phyloP scores from a whole-genome alignment of 2,329 filamentous ascomycete genomes.

The Calonectria hawksworthii region DNA sequence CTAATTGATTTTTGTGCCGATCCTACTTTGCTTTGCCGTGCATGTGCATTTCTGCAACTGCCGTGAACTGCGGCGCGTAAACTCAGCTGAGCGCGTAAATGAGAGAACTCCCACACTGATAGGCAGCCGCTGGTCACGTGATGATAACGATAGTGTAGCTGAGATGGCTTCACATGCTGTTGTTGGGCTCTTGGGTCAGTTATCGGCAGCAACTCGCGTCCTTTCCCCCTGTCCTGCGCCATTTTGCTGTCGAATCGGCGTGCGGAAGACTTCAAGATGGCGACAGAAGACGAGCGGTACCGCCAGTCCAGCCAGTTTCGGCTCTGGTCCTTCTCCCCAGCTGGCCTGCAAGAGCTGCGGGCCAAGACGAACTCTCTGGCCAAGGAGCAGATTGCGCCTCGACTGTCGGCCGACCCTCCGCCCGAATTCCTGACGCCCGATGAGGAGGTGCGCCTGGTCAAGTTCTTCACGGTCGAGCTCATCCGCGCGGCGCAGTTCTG shows the following conservation, averaged over 20 bases:
- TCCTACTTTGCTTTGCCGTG: not conserved
- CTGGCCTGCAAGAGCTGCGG: slow-evolving; percentile 79
- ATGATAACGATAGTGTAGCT: not conserved
- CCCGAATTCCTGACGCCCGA: slow-evolving; percentile 86
- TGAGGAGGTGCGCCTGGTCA: slow-evolving; percentile 86
- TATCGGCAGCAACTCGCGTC: not conserved
- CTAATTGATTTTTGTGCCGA: slow-evolving; percentile 4
- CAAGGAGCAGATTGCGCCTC: slow-evolving; percentile 69
- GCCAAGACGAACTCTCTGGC: slow-evolving; percentile 85
- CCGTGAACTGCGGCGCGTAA: not conserved
- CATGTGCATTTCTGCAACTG: not conserved
- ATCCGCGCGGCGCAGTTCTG: slow-evolving; percentile 69
- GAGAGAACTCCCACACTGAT: too few relatives aligned
- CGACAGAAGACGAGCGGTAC: slow-evolving; percentile 91
- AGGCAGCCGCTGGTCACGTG: too few relatives aligned
- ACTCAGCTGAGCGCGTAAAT: slow-evolving; percentile 5
- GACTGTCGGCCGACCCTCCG: slow-evolving; percentile 67
- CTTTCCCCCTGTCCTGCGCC: not conserved
- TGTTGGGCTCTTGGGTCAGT: not conserved
- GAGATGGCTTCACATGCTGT: slow-evolving; percentile 9
- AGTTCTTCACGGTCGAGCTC: slow-evolving; percentile 78
- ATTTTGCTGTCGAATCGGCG: not conserved
- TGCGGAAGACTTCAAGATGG: slow-evolving; percentile 62
- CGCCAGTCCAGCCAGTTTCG: slow-evolving; percentile 90
- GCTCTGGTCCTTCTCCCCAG: slow-evolving; percentile 90